These are phyloP conservation scores for Phytopythium litorale DNA, from an alignment of 352 stramenopile species.

Conservation along the genomic window DNA sequence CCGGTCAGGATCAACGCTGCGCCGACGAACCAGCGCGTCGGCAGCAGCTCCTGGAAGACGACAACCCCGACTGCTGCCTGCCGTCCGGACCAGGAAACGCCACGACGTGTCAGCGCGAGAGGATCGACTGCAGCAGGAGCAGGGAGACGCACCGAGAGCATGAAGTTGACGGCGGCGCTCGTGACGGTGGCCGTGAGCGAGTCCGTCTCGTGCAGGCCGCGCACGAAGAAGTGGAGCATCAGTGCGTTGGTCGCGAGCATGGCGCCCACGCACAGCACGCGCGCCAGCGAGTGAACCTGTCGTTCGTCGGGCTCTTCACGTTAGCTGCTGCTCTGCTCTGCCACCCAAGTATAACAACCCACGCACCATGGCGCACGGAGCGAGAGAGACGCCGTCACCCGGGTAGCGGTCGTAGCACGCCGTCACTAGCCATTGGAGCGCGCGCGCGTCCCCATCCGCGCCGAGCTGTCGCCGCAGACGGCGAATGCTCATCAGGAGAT, in stretches of 20 bases:
- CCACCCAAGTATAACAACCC: background rate
- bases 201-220: conserved; percentile 79
- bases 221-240: conserved; percentile 84
- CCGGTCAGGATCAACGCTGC: conserved; percentile 68
- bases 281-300: conserved; percentile 26
- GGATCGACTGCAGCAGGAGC: background rate
- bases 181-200: conserved; percentile 84
- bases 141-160: conserved; percentile 45
- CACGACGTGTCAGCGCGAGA: background rate
- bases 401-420: conserved; percentile 17
- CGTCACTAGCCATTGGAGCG: conserved; percentile 18
- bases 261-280: conserved; percentile 49
- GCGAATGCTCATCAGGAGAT: background rate
- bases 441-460: conserved; percentile 25
- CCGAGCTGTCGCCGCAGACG: conserved; percentile 18
- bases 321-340: background rate
- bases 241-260: conserved; percentile 72
- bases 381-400: background rate
- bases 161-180: conserved; percentile 77
- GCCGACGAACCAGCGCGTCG: conserved; percentile 71
- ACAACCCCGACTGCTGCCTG: conserved; percentile 49
- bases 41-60: conserved; percentile 69
- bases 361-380: conserved; percentile 12
- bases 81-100: background rate
- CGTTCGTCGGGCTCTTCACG: no score